Percentiles rank a stretch among this genome's conserved stretches.
These are phyloP conservation scores for Trichaptum fuscoviolaceum DNA, from an alignment of 768 basidiomycete species.

Conservation along the genomic window DNA sequence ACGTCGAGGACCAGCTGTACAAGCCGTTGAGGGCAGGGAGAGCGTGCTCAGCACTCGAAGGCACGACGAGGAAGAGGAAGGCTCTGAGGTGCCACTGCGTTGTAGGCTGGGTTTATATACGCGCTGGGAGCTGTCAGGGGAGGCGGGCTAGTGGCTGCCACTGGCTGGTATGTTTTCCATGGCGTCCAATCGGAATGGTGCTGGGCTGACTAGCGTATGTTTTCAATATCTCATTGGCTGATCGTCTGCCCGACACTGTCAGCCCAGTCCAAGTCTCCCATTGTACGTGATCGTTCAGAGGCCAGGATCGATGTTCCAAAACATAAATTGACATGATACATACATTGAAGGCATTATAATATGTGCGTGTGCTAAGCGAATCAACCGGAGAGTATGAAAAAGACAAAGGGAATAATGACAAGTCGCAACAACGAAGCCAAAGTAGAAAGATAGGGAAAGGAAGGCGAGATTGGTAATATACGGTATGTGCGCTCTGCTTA, in stretches of 20 bases:
- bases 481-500: background rate
- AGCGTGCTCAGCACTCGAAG: too few relatives aligned
- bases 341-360: background rate
- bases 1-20: too few relatives aligned
- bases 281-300: background rate
- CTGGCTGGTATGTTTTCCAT: too few relatives aligned
- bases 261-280: background rate
- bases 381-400: background rate
- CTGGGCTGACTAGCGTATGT: background rate
- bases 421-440: background rate
- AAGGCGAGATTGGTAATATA: background rate
- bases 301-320: background rate
- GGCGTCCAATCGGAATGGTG: too few relatives aligned
- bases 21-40: too few relatives aligned
- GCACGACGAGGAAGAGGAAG: too few relatives aligned
- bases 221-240: background rate
- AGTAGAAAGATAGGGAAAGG: background rate
- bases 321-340: background rate
- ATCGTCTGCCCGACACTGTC: background rate
- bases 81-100: background rate
- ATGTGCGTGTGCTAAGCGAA: background rate
- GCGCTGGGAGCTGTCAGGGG: background rate
- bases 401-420: background rate
- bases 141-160: too few relatives aligned
- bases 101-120: background rate